Evolutionary conservation across 331 rosid genomes (phyloP).

Genomic region (Quercus phellos): DNA sequence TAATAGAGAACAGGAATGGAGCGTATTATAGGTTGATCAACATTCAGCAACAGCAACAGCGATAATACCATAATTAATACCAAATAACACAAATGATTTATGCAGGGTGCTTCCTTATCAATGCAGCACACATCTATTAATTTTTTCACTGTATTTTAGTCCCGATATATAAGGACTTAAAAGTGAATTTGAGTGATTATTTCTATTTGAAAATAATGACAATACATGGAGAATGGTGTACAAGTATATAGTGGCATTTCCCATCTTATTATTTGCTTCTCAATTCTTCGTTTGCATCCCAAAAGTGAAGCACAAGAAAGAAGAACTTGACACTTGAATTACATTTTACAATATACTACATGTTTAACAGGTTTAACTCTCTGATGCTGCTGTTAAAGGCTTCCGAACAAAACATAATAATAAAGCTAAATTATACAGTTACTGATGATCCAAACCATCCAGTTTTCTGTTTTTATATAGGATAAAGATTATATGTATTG

Average conservation of each 20-base stretch:
- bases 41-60: constrained; percentile 67
- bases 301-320: too few species aligned
- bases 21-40: constrained; percentile 75
- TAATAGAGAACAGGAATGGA: constrained; percentile 63
- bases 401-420: too few species aligned
- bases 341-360: too few species aligned
- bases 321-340: too few species aligned
- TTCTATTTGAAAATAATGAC: constrained; percentile 20
- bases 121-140: not conserved
- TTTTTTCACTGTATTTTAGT: constrained; percentile 25
- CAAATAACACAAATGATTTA: constrained; percentile 8
- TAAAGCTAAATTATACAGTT: too few species aligned
- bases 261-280: constrained; percentile 16
- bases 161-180: constrained; percentile 22
- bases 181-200: constrained; percentile 31
- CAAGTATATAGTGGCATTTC: constrained; percentile 16
- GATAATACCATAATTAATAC: constrained; percentile 16
- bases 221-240: constrained; percentile 21
- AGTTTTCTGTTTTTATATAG: too few species aligned
- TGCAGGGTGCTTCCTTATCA: constrained; percentile 1
- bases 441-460: too few species aligned
- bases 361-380: too few species aligned
- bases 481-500: too few species aligned
- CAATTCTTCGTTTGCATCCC: not conserved
- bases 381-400: too few species aligned